Conservation (phyloP, 768 basidiomycete species). For the Pisolithus microcarpus region DNA sequence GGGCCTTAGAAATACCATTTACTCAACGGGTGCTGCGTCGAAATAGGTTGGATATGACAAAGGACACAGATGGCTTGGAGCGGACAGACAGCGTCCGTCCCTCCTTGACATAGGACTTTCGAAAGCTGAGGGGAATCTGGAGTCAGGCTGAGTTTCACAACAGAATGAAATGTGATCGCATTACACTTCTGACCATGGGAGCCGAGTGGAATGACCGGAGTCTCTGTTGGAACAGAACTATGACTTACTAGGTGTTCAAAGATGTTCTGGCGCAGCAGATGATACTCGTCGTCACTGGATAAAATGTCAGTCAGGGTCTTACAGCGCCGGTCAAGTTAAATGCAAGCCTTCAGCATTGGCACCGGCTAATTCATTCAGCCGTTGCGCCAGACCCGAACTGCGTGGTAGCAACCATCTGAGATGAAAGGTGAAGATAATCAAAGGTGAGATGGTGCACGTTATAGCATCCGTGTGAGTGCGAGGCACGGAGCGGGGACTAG, state of each 20-base stretch:
- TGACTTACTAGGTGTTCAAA: constrained; percentile 70
- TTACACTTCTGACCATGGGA: constrained; percentile 25
- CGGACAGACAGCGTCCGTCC: constrained; percentile 46
- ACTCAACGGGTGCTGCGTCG: constrained; percentile 34
- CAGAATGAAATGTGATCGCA: background rate
- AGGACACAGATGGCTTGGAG: constrained; percentile 47
- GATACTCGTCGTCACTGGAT: constrained; percentile 76
- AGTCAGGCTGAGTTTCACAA: constrained; percentile 5
- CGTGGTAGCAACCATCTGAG: constrained; percentile 7
- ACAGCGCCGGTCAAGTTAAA: background rate
- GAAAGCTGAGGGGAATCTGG: constrained; percentile 15
- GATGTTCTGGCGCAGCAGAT: constrained; percentile 73
- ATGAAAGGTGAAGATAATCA: constrained; percentile 3
- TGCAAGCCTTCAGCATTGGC: constrained; percentile 78
- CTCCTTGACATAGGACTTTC: constrained; percentile 24
- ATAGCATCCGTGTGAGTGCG: constrained; percentile 39
- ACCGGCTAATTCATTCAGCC: constrained; percentile 70
- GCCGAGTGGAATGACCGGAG: constrained; percentile 51
- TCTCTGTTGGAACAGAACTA: constrained; percentile 53
- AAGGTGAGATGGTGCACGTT: constrained; percentile 39
- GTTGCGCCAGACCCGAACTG: constrained; percentile 71
- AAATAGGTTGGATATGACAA: constrained; percentile 45
- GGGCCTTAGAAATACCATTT: constrained; percentile 35
- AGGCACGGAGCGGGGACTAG: constrained; percentile 16
- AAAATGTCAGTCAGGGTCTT: constrained; percentile 3